Evolutionary conservation across 2,329 filamentous ascomycete genomes (phyloP).

Genomic region (Diaporthe citriasiana): DNA sequence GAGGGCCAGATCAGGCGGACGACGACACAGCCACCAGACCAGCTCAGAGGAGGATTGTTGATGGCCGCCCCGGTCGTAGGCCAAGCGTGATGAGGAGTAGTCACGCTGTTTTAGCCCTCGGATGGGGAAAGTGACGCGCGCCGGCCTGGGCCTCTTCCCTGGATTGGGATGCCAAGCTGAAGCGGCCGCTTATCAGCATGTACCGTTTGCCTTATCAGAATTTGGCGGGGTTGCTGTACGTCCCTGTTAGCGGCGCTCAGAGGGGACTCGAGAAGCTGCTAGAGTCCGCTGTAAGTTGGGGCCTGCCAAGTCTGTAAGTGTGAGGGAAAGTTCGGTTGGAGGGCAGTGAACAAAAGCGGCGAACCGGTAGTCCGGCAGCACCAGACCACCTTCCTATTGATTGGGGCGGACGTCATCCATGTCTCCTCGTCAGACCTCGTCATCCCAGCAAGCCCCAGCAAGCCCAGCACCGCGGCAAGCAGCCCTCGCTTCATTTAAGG

Average conservation of each 20-base stretch:
- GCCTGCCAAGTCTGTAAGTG: conserved; percentile 24
- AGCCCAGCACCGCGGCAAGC: conserved; percentile 2
- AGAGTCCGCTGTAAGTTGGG: not conserved
- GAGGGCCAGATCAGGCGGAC: conserved; percentile 7
- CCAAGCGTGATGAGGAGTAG: conserved; percentile 17
- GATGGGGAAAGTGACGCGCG: conserved; percentile 19
- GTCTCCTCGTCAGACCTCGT: conserved; percentile 22
- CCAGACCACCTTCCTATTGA: conserved; percentile 11
- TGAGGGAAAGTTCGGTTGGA: conserved; percentile 23
- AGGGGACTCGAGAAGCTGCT: not conserved
- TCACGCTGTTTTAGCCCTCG: conserved; percentile 30
- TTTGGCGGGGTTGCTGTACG: not conserved
- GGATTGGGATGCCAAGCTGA: conserved; percentile 16
- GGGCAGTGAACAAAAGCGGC: conserved; percentile 9
- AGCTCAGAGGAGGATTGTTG: conserved; percentile 3
- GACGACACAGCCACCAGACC: conserved; percentile 33
- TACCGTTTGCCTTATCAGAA: not conserved
- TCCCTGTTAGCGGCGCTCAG: not conserved
- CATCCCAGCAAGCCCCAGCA: conserved; percentile 19
- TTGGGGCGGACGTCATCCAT: conserved; percentile 23
- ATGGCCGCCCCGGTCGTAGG: not conserved
- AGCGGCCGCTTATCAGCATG: not conserved
- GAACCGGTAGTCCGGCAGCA: conserved; percentile 27
- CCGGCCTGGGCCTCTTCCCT: conserved; percentile 5
- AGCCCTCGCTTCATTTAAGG: conserved; percentile 19